Base-by-base conservation (phyloP, 2,329 filamentous ascomycete species). In the Colletotrichum zoysiae region DNA sequence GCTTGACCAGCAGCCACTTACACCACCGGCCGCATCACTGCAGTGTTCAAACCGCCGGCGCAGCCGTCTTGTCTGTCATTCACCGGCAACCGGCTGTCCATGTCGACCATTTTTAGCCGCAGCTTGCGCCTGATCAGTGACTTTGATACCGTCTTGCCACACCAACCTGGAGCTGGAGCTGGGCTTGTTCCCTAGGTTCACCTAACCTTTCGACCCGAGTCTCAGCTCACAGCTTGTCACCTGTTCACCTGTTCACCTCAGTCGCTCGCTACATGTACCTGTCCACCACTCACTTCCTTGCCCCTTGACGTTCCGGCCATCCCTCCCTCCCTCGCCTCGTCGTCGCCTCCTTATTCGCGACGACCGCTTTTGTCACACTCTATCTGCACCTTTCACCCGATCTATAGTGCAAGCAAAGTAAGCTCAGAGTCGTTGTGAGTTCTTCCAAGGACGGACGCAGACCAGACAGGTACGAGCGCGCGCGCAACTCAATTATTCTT, bases 191-290 rank as follows among this genome's bases (percentile, higher is more conserved):
- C 35, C 6, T 42, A 33, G 61, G 48, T 33, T 46, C 40, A 35
- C 50, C 59, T 26, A 63, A 60, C 65, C 55, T 60, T 70, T 65
- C 44, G 48, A 72, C 55, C 66, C 42, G 51, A 59, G 65, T 65
- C 58, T 72, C 62, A 65, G 53, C 70, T 65, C 48, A 44, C 20
- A 56, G 48, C 70, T 70, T 70, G 70, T 72, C 70, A 72, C 59
- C 70, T 70, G 70, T 65, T 72, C 61, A 64, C 61, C 26, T 46
- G 70, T 60, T 72, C 61, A 64, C 61, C 26, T 46, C 59, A 50
- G 48, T 70, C 66, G 20, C 23, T 62, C 66, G 20, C 23, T 62
- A 35, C 65, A 12, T 40, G 48, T 18, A 71, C 51, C 58, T 23
- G 62, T 35, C 64, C 23, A 71, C 40, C 38, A 42, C 61, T 40